These are phyloP conservation scores for Eucalyptus sp. DNA, from an alignment of 345 rosid genomes.

Conservation along the genomic window DNA sequence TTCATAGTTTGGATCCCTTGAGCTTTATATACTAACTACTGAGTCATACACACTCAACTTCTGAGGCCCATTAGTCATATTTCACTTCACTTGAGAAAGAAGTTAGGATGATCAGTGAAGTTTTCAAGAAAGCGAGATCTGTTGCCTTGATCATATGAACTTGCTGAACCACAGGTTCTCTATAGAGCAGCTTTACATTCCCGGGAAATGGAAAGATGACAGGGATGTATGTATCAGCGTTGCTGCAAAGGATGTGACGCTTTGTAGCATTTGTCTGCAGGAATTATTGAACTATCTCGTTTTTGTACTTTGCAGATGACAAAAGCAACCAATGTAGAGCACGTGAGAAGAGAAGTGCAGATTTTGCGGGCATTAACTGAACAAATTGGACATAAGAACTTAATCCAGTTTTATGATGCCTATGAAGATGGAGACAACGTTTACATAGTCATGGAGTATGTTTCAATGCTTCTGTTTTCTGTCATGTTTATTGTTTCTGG, in stretches of 20 bases:
- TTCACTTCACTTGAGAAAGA: background rate
- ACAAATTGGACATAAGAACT: conserved; percentile 30
- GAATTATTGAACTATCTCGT: background rate
- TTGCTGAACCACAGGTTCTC: background rate
- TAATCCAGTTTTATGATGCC: conserved; percentile 63
- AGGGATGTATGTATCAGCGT: background rate
- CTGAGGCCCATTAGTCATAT: background rate
- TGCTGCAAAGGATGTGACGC: background rate
- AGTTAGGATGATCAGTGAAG: background rate
- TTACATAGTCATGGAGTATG: conserved; percentile 85
- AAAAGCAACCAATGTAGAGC: conserved; percentile 64
- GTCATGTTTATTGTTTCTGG: background rate
- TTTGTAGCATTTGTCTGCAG: background rate
- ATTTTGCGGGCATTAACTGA: conserved; percentile 58
- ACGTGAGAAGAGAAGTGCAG: conserved; percentile 85
- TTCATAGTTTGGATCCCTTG: background rate
- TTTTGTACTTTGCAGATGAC: conserved; percentile 50
- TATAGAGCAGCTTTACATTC: background rate
- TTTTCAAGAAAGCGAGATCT: background rate
- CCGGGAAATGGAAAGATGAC: background rate
- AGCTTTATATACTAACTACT: background rate
- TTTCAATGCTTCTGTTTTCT: background rate
- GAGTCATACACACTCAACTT: fast-evolving
- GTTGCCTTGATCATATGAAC: background rate
- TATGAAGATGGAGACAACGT: conserved; percentile 75